Evolutionary conservation across 345 rosid species (phyloP), one percentile per base, ranked within the genome.

Genomic region (Syzygium aqueum): DNA sequence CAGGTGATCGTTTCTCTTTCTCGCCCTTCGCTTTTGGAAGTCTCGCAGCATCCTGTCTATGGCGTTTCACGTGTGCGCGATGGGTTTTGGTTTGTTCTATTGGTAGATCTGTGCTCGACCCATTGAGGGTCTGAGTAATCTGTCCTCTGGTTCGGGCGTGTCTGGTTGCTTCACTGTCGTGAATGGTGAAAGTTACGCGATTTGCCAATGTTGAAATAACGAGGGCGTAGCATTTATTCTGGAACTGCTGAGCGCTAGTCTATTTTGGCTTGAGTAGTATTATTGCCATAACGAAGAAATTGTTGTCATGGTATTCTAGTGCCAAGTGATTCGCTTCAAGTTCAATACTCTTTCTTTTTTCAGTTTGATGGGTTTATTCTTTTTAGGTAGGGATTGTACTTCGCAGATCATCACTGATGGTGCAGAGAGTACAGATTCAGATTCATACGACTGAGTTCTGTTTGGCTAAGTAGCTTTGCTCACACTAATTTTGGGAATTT

Each of bases 1-100:
- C 82, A 89, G 99, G 13, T 97, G 43, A 0, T 65, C 1, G 14
- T 53, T 27, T 12, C 11, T 25, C 25, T 23, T 21, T 2, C 46
- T 43, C 1, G 46, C 46, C 46, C 46, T 43, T 43, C 46, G 46
- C 46, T 43, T 43, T 15, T 53, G 57, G 8, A 53, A 53, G 25
- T 53, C 25, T 53, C 21, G 57, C 21, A 5, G 57, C 57, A 21
- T 19, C 2, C 15, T 25, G 28, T 25, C 63, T 57, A 2, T 59
- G 2, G 7, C 80, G 27, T 33, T 37, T 73, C 80, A 21, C 25
- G 5, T 19, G 49, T 9, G 46, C 46, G 46, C 22, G 57, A 19
- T 53, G 57, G 57, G 46, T 43, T 53, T 17, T 53, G 8, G 57
- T 19, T 19, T 53, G 4, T 53, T 53, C 23, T 53, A 17, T 19